Base-by-base conservation (phyloP, 441 rosid species). In the Erysimum pusillum region DNA sequence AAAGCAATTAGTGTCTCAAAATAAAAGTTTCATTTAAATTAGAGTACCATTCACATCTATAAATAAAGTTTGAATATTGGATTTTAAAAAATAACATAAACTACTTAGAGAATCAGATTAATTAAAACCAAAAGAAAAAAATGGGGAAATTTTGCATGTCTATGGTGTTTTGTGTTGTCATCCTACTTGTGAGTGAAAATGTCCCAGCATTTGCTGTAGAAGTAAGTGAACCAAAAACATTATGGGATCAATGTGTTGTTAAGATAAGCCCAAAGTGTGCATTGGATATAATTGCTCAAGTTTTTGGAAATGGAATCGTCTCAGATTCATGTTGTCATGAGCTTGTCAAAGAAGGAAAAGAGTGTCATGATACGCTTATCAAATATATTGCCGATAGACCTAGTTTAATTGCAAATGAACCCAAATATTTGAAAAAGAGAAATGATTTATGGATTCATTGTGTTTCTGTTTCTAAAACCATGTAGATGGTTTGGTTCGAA, bases 161-260 rank as follows among this genome's bases (percentile, higher is more conserved):
- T 12, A 57, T 57, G 18, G 32, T 57, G 5, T 1, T 46, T 44
- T 28, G 4, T 39, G 14, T 69, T 32, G 32, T 57, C 41, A 9
- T 31, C 41, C 39, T 69, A 42, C 42, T 25, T 28, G 14, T n/a
- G 13, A 69, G 56, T 57, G 52, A 42, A 57, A 14, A 15, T 28
- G 31, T 17, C n/a, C 42, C 44, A 31, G 12, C 57, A 45, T 61
- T 28, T 60, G 41, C 69, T 3, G 10, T 28, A 10, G 20, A 14
- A 7, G 60, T 52, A 52, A 39, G 2, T 10, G 76, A 73, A 3
- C n/a, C 22, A 42, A 61, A 39, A 7, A 39, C 20, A 14, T 9
- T 62, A 7, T 72, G 69, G 62, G 44, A 63, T 63, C 18, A 62
- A 51, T 62, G 63, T 63, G 14, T 73, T 17, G 69, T 63, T 42